Evolutionary conservation across 257 asterid species (phyloP).

Genomic region (Nicotiana tabacum): DNA sequence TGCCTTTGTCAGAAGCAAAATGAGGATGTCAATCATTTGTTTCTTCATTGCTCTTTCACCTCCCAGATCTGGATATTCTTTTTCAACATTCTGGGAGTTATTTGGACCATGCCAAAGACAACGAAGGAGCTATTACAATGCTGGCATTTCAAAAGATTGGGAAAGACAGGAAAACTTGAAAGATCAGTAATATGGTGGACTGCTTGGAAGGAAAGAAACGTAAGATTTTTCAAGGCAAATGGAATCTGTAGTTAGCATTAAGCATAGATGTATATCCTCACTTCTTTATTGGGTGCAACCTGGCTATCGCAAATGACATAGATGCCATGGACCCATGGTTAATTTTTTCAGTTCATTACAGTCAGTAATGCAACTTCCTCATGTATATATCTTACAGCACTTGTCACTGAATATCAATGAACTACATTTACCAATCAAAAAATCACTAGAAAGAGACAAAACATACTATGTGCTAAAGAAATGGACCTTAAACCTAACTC

Average conservation of each 20-base stretch:
- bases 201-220: not conserved
- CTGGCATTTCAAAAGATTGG: not conserved
- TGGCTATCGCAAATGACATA: not conserved
- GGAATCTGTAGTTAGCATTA: not conserved
- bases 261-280: not conserved
- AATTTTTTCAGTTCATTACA: too few relatives aligned
- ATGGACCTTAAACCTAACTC: too few relatives aligned
- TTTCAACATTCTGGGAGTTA: not conserved
- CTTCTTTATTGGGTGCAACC: not conserved
- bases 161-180: not conserved
- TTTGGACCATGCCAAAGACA: not conserved
- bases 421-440: not conserved
- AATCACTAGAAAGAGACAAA: not conserved
- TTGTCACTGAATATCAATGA: not conserved
- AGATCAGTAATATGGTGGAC: not conserved
- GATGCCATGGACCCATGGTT: too few relatives aligned
- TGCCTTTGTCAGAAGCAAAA: not conserved
- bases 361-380: too few relatives aligned
- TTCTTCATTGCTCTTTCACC: constrained; percentile 5
- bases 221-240: not conserved
- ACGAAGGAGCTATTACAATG: constrained; percentile 1
- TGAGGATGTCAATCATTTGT: not conserved
- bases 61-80: not conserved
- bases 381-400: too few relatives aligned
- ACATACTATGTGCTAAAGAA: not conserved